These are phyloP conservation scores for Cichorium intybus DNA, from an alignment of 140 eudicot species.

Conservation along the genomic window DNA sequence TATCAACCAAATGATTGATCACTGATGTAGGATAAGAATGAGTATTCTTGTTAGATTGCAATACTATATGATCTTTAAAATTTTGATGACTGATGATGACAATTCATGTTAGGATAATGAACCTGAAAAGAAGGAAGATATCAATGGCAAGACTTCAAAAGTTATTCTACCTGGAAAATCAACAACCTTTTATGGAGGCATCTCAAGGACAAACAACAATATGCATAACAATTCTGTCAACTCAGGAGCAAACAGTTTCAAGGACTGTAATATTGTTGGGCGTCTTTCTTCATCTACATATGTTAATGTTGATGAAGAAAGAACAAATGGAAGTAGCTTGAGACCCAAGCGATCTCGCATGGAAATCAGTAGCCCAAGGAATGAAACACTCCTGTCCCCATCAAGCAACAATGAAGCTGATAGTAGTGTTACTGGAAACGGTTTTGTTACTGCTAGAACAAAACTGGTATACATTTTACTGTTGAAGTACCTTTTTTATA, in stretches of 20 bases:
- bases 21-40: constrained; percentile 2
- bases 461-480: constrained; percentile 63
- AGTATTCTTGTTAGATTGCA: constrained; percentile 11
- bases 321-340: constrained; percentile 37
- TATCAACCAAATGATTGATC: neutral
- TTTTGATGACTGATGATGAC: constrained; percentile 10
- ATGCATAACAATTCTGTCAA: constrained; percentile 9
- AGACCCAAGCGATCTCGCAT: constrained; percentile 61
- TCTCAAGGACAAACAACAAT: constrained; percentile 34
- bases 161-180: constrained; percentile 43
- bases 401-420: constrained; percentile 55
- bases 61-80: neutral
- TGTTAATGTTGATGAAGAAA: constrained; percentile 52
- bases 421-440: constrained; percentile 51
- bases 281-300: constrained; percentile 25
- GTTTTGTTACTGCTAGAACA: constrained; percentile 91
- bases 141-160: constrained; percentile 41
- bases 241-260: constrained; percentile 1
- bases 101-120: constrained; percentile 50
- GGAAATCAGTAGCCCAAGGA: constrained; percentile 70
- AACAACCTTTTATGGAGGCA: constrained; percentile 49
- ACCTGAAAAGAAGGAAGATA: constrained; percentile 33
- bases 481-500: constrained; percentile 4
- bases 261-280: constrained; percentile 32
- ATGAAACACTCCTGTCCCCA: constrained; percentile 53